Conservation (phyloP, 164 flowering plant species). For the Paratinospora sagittata region DNA sequence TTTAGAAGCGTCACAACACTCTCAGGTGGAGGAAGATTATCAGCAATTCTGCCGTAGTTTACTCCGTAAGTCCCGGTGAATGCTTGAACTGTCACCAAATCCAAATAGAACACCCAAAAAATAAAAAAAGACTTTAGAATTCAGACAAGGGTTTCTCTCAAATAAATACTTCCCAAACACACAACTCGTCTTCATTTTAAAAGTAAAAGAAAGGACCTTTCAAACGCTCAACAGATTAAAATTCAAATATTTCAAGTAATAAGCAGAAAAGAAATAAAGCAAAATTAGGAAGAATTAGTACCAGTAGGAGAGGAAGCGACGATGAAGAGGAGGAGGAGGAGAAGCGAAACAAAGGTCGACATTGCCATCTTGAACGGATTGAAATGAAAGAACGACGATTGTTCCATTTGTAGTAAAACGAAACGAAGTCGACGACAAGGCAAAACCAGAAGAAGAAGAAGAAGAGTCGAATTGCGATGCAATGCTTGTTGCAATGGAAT, state of each 20-base stretch:
- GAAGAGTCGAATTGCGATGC: slow-evolving; percentile 12
- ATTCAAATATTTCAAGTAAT: neutral
- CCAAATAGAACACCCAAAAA: slow-evolving; percentile 16
- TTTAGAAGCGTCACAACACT: slow-evolving; percentile 75
- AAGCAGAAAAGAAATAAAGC: neutral
- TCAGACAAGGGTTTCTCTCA: neutral
- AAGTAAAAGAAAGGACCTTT: no score
- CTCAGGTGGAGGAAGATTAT: slow-evolving; percentile 72
- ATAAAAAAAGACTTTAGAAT: neutral
- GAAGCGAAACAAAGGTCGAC: slow-evolving; percentile 1
- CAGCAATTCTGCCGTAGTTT: slow-evolving; percentile 76
- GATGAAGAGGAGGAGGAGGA: slow-evolving; percentile 19
- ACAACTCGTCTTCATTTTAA: no score
- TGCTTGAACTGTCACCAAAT: slow-evolving; percentile 26
- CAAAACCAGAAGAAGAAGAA: neutral
- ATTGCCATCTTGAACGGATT: slow-evolving; percentile 4
- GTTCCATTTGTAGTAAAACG: slow-evolving; percentile 30
- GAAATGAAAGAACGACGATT: slow-evolving; percentile 17
- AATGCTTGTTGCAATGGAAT: slow-evolving; percentile 31
- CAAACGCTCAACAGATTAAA: no score
- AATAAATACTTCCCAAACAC: no score
- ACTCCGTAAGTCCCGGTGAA: slow-evolving; percentile 77
- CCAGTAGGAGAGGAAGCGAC: slow-evolving; percentile 11
- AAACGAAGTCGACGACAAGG: slow-evolving; percentile 1
- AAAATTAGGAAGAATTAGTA: neutral